Percentiles rank a stretch among this genome's conserved stretches.
phyloP scores from a whole-genome alignment of 179 eudicot species.

The Patellifolia procumbens region DNA sequence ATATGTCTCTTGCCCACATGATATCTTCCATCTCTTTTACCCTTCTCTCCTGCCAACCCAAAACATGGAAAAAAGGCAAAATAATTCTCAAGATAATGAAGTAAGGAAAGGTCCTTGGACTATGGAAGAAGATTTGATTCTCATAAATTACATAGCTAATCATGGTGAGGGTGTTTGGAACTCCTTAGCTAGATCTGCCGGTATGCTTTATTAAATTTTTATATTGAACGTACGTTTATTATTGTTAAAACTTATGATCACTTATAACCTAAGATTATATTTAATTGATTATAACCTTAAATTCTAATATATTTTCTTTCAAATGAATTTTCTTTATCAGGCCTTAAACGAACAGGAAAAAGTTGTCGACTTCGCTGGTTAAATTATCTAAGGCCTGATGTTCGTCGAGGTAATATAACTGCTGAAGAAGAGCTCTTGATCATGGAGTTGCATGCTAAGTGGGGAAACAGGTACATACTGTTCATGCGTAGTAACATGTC shows the following conservation, averaged over 20 bases:
- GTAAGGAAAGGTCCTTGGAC: slow-evolving; percentile 99
- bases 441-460: slow-evolving; percentile 95
- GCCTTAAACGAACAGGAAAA: slow-evolving; percentile 93
- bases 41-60: background rate
- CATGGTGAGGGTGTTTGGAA: slow-evolving; percentile 99
- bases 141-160: slow-evolving; percentile 85
- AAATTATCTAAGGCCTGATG: slow-evolving; percentile 90
- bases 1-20: slow-evolving; percentile 11
- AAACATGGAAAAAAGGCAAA: slow-evolving; percentile 61
- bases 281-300: too few relatives aligned
- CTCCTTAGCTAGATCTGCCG: slow-evolving; percentile 87
- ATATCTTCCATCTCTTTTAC: background rate
- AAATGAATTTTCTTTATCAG: slow-evolving; percentile 36
- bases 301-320: too few relatives aligned
- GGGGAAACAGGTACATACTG: slow-evolving; percentile 82
- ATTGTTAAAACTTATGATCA: background rate
- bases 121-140: slow-evolving; percentile 92
- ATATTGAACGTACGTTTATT: background rate
- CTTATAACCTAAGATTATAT: too few relatives aligned
- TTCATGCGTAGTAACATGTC: background rate
- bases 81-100: slow-evolving; percentile 58
- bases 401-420: slow-evolving; percentile 89
- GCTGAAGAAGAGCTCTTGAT: slow-evolving; percentile 90
- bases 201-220: slow-evolving; percentile 31
- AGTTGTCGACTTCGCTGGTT: slow-evolving; percentile 94